Conservation (phyloP, 2,329 filamentous ascomycete genomes). For the Purpureocillium lavendulum region DNA sequence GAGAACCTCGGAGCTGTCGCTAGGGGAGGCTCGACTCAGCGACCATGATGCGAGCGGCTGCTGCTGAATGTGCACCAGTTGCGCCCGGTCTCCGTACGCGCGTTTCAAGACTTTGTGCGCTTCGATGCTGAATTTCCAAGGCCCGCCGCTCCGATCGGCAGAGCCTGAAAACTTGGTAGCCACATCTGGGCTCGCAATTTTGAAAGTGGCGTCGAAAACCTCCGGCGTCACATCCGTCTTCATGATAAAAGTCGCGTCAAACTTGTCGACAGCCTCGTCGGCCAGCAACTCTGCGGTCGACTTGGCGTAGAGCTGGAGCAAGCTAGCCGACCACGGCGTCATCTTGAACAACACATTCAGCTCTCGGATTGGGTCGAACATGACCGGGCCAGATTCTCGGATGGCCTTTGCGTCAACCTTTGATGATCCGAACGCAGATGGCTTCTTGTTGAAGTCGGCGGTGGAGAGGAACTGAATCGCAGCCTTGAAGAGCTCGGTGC, state of each 20-base stretch:
- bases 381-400: slow-evolving; percentile 49
- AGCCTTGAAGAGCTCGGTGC: slow-evolving; percentile 91
- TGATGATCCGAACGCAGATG: slow-evolving; percentile 41
- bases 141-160: slow-evolving; percentile 32
- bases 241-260: slow-evolving; percentile 74
- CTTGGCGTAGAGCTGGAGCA: slow-evolving; percentile 67
- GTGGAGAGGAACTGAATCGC: slow-evolving; percentile 78
- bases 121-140: slow-evolving; percentile 41
- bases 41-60: slow-evolving; percentile 22
- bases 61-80: slow-evolving; percentile 53
- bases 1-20: slow-evolving; percentile 32
- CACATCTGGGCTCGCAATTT: slow-evolving; percentile 22
- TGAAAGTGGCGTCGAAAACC: slow-evolving; percentile 41
- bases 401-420: slow-evolving; percentile 23
- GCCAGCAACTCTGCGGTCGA: slow-evolving; percentile 68
- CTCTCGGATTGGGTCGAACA: slow-evolving; percentile 68
- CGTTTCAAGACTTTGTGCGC: slow-evolving; percentile 57
- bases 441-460: slow-evolving; percentile 62
- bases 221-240: slow-evolving; percentile 46
- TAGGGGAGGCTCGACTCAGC: slow-evolving; percentile 12
- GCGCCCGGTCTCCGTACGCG: slow-evolving; percentile 68
- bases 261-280: slow-evolving; percentile 67
- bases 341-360: slow-evolving; percentile 89
- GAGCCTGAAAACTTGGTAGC: slow-evolving; percentile 15
- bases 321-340: slow-evolving; percentile 70